Conservation (phyloP, 495 filamentous ascomycete species). For the Annulohypoxylon stygium region DNA sequence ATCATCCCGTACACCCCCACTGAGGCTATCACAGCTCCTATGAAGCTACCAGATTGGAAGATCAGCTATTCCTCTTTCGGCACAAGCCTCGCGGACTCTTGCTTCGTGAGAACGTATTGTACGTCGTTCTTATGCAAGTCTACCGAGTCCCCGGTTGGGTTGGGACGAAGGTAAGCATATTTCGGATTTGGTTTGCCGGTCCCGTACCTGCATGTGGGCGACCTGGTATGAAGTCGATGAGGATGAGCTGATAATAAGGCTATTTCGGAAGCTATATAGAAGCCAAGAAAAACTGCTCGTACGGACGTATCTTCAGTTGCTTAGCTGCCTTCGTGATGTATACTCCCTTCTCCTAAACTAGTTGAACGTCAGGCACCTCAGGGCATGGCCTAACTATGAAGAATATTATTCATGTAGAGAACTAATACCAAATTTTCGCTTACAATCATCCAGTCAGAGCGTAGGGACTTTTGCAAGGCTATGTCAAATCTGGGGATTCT, state of each 20-base stretch:
- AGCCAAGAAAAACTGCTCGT: background rate
- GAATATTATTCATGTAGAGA: background rate
- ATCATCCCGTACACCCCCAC: conserved; percentile 7
- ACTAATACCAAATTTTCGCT: background rate
- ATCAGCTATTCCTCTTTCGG: conserved; percentile 17
- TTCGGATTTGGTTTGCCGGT: conserved; percentile 12
- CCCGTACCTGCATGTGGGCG: conserved; percentile 33
- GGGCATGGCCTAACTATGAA: background rate
- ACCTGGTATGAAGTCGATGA: background rate
- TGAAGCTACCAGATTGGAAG: conserved; percentile 15
- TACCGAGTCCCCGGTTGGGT: conserved; percentile 30
- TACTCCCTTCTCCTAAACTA: background rate
- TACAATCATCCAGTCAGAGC: background rate
- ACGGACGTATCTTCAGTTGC: background rate
- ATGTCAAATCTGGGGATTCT: background rate
- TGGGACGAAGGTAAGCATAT: conserved; percentile 8
- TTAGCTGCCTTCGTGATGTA: background rate
- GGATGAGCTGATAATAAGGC: background rate
- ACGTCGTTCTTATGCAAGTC: conserved; percentile 2
- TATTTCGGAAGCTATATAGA: background rate
- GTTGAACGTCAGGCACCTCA: background rate
- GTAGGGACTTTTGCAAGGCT: background rate
- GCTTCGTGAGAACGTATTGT: background rate
- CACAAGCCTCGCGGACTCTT: conserved; percentile 17
- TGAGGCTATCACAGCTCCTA: conserved; percentile 22